Evolutionary conservation across 2,329 filamentous ascomycete species (phyloP), one percentile per base, ranked within the genome.

Genomic region (Paracorniculantispora psalliotae): DNA sequence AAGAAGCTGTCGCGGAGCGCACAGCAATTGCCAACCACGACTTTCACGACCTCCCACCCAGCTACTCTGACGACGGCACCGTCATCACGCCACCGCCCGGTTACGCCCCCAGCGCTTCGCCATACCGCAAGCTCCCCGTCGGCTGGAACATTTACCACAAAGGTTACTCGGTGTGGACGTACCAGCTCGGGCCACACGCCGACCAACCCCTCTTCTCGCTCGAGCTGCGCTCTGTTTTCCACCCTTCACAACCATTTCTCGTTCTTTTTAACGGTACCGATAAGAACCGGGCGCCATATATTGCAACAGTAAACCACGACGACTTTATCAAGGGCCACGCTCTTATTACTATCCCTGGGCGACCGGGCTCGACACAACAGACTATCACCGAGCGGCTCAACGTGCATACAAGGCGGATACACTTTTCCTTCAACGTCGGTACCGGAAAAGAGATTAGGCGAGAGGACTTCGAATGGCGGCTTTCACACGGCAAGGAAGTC

Each of bases 401-500:
- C 17, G 35, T 19, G 30, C 51, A 47, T 33, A 13, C 23, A 30
- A 47, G 25, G 23, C 47, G 46, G n/a, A 26, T 61, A 3, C 25
- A 21, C 26, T 61, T 60, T 26, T 55, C 48, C 12, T 60, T 62
- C 43, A 19, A 30, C 37, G 49, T 62, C 17, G 50, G 54, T 33
- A 21, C 26, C 21, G 46, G 8, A 21, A 49, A 57, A 30, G 39
- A 26, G 13, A 21, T 21, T 15, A 8, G 30, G 5, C 25, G 56
- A 2, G 48, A 59, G 35, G 56, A 44, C 28, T 59, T 59, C 50
- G 61, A 62, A 51, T 62, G 61, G 61, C 58, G 61, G 8, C 46
- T 37, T 26, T 60, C 60, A 3, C 57, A 53, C 35, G 60, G 60
- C 23, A 53, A 52, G 23, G 61, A 62, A 28, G 57, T 62, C 5